Evolutionary conservation across 768 basidiomycete genomes (phyloP), one percentile per base, ranked within the genome.

Genomic region (Boletus rubropictus): DNA sequence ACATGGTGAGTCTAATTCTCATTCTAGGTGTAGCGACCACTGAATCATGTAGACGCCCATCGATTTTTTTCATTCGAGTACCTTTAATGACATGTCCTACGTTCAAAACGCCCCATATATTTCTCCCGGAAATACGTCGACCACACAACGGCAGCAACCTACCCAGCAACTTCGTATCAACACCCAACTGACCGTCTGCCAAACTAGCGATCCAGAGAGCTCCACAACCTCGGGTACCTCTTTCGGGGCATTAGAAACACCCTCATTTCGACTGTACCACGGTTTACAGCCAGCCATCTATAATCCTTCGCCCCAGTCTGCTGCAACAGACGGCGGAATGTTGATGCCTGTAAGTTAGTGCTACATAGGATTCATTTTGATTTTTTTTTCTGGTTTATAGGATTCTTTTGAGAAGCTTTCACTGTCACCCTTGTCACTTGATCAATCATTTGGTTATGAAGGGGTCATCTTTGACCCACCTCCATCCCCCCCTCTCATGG

Each of bases 141-240:
- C 14, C 20, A 38, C 20, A 20, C 53, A 49, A 27, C 50, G 48
- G 9, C 53, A 46, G 7, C 57, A 43, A 27, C 17, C 3, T 17
- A 48, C 31, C 28, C 50, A 39, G 11, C 50, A n/a, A 9, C 63
- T 64, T 33, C 34, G 48, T 11, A 51, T 64, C 7, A 1, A 61
- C 24, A 65, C 62, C 3, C 48, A 49, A 35, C 25, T 64, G 32
- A 33, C 17, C 21, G 11, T 33, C 18, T 34, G 9, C 35, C 49
- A 15, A 14, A 20, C 38, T 7, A 28, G 40, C 22, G 62, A 59
- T 25, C 25, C 49, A 8, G 56, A 46, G 1, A 39, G 25, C 11
- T 64, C 62, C 27, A 51, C 59, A 5, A 31, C 56, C 0, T 59
- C 59, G 8, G 48, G 46, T 27, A 37, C 36, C 8, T 56, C 56